phyloP scores from a whole-genome alignment of 768 basidiomycete species.

The Paxillus involutus region DNA sequence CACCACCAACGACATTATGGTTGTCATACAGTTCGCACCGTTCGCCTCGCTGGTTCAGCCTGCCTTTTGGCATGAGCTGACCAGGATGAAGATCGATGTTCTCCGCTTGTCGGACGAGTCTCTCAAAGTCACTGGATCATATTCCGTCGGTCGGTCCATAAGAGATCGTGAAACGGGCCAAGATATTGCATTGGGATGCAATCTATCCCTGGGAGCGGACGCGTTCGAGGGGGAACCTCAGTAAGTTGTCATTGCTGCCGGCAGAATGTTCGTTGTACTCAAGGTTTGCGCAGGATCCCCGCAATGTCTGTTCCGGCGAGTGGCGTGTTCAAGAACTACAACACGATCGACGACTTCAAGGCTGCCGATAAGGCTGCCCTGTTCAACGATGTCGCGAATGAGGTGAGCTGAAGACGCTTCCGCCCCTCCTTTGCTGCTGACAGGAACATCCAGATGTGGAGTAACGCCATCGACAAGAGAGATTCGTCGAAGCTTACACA shows the following conservation, averaged over 20 bases:
- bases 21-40: constrained; percentile 85
- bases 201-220: constrained; percentile 61
- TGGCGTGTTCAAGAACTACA: constrained; percentile 90
- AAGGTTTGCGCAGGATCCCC: constrained; percentile 35
- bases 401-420: constrained; percentile 41
- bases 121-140: constrained; percentile 62
- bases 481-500: constrained; percentile 60
- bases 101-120: constrained; percentile 78
- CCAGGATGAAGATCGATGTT: constrained; percentile 86
- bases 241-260: constrained; percentile 34
- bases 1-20: constrained; percentile 30
- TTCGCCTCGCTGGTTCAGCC: constrained; percentile 88
- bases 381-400: constrained; percentile 70
- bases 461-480: constrained; percentile 50
- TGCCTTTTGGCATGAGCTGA: constrained; percentile 90
- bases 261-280: constrained; percentile 2
- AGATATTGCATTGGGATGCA: constrained; percentile 71
- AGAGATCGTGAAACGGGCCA: constrained; percentile 76
- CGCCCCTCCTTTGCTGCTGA: background rate
- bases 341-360: constrained; percentile 96
- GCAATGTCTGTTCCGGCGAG: constrained; percentile 49
- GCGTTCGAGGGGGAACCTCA: constrained; percentile 53
- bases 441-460: constrained; percentile 59
- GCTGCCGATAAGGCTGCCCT: constrained; percentile 84
- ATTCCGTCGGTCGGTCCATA: constrained; percentile 69